Percentiles rank a stretch among this genome's conserved stretches.
phyloP scores from a whole-genome alignment of 805 yeast genomes.

The Vanderwaltozyma tropicalis region DNA sequence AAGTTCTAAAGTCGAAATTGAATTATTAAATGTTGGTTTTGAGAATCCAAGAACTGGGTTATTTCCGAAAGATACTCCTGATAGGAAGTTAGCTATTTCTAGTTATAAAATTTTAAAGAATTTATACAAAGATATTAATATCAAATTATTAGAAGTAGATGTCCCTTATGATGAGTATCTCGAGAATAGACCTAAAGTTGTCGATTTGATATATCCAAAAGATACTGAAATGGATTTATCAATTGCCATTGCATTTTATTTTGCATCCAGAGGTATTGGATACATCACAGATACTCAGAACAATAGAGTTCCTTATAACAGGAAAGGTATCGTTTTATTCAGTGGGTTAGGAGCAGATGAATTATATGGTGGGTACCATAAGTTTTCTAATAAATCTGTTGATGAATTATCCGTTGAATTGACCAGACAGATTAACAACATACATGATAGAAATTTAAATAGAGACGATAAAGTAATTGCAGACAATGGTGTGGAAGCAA shows the following conservation, averaged over 20 bases:
- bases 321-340: constrained; percentile 58
- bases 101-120: constrained; percentile 46
- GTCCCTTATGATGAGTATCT: constrained; percentile 62
- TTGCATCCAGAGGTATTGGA: constrained; percentile 63
- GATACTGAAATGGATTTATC: constrained; percentile 91
- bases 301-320: constrained; percentile 28
- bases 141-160: constrained; percentile 55
- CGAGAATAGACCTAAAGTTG: constrained; percentile 40
- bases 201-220: constrained; percentile 66
- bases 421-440: constrained; percentile 56
- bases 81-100: constrained; percentile 59
- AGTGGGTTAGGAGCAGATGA: constrained; percentile 98
- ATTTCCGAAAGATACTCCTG: constrained; percentile 65
- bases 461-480: constrained; percentile 87
- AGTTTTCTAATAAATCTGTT: constrained; percentile 47
- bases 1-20: constrained; percentile 33
- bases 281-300: constrained; percentile 6
- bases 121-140: constrained; percentile 33
- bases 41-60: constrained; percentile 73
- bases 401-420: constrained; percentile 47
- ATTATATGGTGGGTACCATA: constrained; percentile 87
- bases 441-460: constrained; percentile 73
- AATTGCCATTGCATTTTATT: constrained; percentile 90
- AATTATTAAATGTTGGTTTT: constrained; percentile 85
- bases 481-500: constrained; percentile 77